These are phyloP conservation scores for Cytospora schulzeri DNA, from an alignment of 2,329 filamentous ascomycete genomes.

Conservation along the genomic window DNA sequence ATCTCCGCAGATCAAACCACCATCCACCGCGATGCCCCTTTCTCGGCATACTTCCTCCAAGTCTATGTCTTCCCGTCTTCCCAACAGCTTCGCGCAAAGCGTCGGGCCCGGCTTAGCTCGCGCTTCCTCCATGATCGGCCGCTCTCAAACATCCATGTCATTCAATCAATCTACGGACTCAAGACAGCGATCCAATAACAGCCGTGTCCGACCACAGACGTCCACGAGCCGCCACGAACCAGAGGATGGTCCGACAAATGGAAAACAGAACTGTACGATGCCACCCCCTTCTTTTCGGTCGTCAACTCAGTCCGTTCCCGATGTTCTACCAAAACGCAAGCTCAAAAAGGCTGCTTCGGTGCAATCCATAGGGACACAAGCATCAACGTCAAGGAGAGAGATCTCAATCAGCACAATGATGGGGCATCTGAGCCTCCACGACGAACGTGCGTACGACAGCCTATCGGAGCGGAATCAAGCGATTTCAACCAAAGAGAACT, in stretches of 20 bases:
- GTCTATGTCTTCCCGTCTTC: constrained; percentile 45
- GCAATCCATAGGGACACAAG: constrained; percentile 30
- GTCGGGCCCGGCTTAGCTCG: constrained; percentile 56
- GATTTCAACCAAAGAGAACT: constrained; percentile 40
- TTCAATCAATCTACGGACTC: constrained; percentile 50
- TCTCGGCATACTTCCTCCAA: constrained; percentile 44
- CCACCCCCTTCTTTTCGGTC: constrained; percentile 30
- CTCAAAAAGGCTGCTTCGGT: constrained; percentile 34
- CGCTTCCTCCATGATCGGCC: constrained; percentile 43
- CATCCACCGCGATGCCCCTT: constrained; percentile 36
- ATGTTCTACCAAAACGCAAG: constrained; percentile 29
- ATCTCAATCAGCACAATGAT: constrained; percentile 38
- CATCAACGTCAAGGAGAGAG: constrained; percentile 37
- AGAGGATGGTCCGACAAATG: constrained; percentile 33
- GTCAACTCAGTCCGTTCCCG: constrained; percentile 25
- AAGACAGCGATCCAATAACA: constrained; percentile 42
- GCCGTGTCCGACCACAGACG: constrained; percentile 45
- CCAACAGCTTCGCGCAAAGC: constrained; percentile 58
- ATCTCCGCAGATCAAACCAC: constrained; percentile 40
- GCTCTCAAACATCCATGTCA: constrained; percentile 55
- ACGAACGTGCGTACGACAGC: constrained; percentile 32
- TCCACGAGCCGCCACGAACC: constrained; percentile 40
- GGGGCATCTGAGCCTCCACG: constrained; percentile 43
- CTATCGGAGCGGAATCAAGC: constrained; percentile 47
- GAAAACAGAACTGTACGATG: constrained; percentile 44